Base-by-base conservation (phyloP, 352 stramenopile genomes). In the Pythium dissotocum region DNA sequence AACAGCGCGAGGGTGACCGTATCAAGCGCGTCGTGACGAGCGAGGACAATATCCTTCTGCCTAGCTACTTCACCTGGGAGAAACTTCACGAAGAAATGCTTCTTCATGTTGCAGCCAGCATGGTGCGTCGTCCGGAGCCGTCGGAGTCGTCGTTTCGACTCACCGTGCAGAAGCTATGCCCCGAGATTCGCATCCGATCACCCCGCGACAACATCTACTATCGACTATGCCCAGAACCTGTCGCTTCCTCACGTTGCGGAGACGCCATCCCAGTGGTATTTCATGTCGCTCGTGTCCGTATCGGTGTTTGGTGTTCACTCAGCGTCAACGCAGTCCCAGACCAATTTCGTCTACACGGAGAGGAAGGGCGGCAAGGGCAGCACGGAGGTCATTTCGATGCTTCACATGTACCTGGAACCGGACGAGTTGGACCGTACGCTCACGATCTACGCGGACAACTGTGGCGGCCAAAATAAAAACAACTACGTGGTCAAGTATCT, bases 401-500 rank as follows among this genome's bases (percentile, higher is more conserved):
- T 69, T 1, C 40, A 63, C 14, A n/a, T 4, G 5, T 35, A 48
- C 14, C 51, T 61, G 5, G 6, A 55, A 6, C 40, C 38, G 8
- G 42, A 59, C 4, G 18, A 51, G 1, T 13, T 2, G 8, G n/a
- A 48, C 5, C 4, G n/a, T 1, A 44, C 55, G 2, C 32, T 56
- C 9, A 66, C 57, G 4, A 18, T 71, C 1, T 66, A 58, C 38
- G 65, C 58, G 0, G 65, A 71, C 52, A 66, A 71, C 33, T 71
- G 65, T 16, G 58, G 48, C 2, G 65, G 58, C 1, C 65, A 71
- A 48, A 71, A 71, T 58, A 71, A 66, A 18, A 63, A 67, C 52
- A 59, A 63, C 42, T 59, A 58, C 42, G 38, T 71, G 9, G 4
- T 71, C 16, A 51, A 59, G 51, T 66, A 55, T n/a, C 32, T 65